Evolutionary conservation across 805 yeast genomes (phyloP).

Genomic region (Zygotorulaspora florentina): DNA sequence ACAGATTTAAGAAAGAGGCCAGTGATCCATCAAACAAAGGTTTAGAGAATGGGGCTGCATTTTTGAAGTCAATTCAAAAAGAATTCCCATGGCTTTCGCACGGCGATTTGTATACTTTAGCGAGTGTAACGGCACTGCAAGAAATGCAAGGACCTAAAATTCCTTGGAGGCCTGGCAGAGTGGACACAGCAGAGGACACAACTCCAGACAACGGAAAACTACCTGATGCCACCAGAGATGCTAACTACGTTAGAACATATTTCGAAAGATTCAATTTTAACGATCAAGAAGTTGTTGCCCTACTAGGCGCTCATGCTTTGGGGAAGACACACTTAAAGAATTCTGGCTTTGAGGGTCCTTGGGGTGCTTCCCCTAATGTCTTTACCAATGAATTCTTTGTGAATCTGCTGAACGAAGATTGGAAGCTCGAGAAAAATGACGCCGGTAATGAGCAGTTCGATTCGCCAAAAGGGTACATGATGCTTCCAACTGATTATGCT

Average conservation of each 20-base stretch:
- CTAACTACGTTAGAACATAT: constrained; percentile 58
- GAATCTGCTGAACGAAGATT: constrained; percentile 49
- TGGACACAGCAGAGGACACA: constrained; percentile 46
- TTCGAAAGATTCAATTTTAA: constrained; percentile 63
- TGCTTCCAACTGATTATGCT: constrained; percentile 80
- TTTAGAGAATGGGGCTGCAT: constrained; percentile 51
- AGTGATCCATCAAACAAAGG: constrained; percentile 62
- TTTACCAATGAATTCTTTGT: constrained; percentile 73
- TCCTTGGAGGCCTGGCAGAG: constrained; percentile 80
- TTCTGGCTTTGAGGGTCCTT: constrained; percentile 83
- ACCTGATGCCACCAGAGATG: constrained; percentile 67
- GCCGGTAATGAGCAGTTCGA: constrained; percentile 59
- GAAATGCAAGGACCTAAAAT: constrained; percentile 74
- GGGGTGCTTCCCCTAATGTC: constrained; percentile 77
- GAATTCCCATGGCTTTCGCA: constrained; percentile 66
- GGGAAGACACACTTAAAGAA: constrained; percentile 69
- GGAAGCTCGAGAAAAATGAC: constrained; percentile 54
- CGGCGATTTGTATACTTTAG: constrained; percentile 78
- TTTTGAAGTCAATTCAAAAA: constrained; percentile 50
- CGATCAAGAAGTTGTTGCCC: constrained; percentile 68
- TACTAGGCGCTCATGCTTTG: constrained; percentile 71
- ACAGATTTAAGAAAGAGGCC: constrained; percentile 49
- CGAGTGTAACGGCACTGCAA: constrained; percentile 75
- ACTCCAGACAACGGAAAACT: constrained; percentile 66
- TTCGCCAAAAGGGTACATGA: constrained; percentile 68